Evolutionary conservation across 805 yeast genomes (phyloP).

Genomic region (Lipomyces spencermartinsiae): DNA sequence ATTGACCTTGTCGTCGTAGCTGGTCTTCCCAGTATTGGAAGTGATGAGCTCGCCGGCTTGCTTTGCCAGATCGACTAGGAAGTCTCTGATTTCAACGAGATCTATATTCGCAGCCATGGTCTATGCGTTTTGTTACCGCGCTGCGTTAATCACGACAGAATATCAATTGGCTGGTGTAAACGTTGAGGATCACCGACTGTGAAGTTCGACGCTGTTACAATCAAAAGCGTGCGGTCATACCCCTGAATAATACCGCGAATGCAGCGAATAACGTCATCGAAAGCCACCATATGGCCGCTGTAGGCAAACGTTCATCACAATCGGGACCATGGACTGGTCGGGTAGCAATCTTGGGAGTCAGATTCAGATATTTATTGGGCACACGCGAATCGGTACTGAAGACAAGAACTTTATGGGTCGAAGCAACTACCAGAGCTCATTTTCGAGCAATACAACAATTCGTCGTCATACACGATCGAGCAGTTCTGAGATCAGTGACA

Average conservation of each 20-base stretch:
- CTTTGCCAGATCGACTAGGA: slow-evolving; percentile 51
- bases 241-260: background rate
- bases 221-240: background rate
- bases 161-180: background rate
- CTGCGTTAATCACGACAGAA: background rate
- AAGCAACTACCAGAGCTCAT: too few relatives aligned
- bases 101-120: slow-evolving; percentile 29
- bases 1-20: slow-evolving; percentile 62
- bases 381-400: too few relatives aligned
- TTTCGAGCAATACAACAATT: too few relatives aligned
- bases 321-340: too few relatives aligned
- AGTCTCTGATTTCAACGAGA: slow-evolving; percentile 48
- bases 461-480: too few relatives aligned
- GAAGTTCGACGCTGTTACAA: background rate
- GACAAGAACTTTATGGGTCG: too few relatives aligned
- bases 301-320: too few relatives aligned
- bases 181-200: too few relatives aligned
- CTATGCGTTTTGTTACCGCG: background rate
- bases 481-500: too few relatives aligned
- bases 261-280: slow-evolving; percentile 4
- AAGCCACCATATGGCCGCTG: background rate
- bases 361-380: too few relatives aligned
- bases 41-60: slow-evolving; percentile 58
- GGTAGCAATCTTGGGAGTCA: too few relatives aligned
- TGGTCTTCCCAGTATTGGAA: slow-evolving; percentile 55